A percentile compares a stretch with the other conserved stretches of the same genome.
Conservation (phyloP, 441 rosid genomes). For the Dalechampia spathulata region DNA sequence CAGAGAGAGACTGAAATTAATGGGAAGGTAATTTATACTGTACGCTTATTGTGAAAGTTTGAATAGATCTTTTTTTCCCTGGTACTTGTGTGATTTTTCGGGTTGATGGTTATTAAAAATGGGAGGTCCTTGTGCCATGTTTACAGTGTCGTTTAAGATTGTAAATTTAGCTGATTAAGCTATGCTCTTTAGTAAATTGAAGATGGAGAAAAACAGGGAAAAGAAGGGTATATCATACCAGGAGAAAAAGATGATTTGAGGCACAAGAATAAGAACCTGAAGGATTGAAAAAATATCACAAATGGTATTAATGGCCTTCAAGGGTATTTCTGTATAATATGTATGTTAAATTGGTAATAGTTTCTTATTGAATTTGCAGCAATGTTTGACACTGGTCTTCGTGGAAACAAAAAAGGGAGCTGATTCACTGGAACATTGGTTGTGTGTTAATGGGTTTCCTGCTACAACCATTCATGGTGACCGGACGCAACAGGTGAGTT, state of each 20-base stretch:
- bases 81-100: too few species aligned
- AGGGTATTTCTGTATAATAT: not conserved
- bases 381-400: constrained; percentile 70
- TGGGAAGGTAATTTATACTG: constrained; percentile 47
- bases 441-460: constrained; percentile 69
- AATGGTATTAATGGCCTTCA: not conserved
- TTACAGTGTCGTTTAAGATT: too few species aligned
- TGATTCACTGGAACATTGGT: constrained; percentile 75
- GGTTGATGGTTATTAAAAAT: too few species aligned
- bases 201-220: not conserved
- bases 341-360: not conserved
- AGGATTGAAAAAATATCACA: too few species aligned
- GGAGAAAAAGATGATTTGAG: too few species aligned
- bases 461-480: constrained; percentile 91
- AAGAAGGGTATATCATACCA: not conserved
- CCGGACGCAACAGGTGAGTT: constrained; percentile 69
- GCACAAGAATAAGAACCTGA: too few species aligned
- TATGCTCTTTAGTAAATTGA: not conserved
- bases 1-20: constrained; percentile 70
- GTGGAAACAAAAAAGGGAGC: constrained; percentile 90
- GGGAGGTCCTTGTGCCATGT: too few species aligned
- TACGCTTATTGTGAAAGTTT: not conserved
- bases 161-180: not conserved
- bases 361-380: constrained; percentile 37
- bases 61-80: too few species aligned